Percentiles rank a stretch among this genome's conserved stretches.
phyloP scores from a whole-genome alignment of 2,329 filamentous ascomycete genomes.

The Akanthomyces lecanii region DNA sequence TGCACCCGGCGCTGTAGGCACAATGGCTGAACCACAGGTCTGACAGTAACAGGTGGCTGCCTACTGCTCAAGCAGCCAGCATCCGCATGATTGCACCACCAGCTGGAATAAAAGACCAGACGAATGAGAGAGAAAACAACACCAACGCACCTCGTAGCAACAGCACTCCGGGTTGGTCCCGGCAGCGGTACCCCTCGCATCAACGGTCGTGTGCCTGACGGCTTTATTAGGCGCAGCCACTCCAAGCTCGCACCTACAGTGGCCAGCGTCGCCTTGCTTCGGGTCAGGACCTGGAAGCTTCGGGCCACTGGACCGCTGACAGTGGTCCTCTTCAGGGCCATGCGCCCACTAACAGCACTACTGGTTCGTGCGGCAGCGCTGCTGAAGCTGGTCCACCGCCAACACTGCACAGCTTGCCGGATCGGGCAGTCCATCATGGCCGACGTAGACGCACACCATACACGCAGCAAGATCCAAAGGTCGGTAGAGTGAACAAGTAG shows the following conservation, averaged over 20 bases:
- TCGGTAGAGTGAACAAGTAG: no score
- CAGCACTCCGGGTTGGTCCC: background rate
- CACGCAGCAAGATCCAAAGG: background rate
- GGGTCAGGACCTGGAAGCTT: background rate
- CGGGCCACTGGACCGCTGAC: background rate
- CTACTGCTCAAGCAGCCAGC: background rate
- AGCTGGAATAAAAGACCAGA: background rate
- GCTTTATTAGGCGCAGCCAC: background rate
- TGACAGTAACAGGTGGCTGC: background rate
- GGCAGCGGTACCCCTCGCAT: conserved; percentile 13
- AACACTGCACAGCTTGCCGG: conserved; percentile 2
- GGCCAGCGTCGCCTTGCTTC: conserved; percentile 16
- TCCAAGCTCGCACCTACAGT: background rate
- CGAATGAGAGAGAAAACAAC: background rate
- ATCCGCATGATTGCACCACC: background rate
- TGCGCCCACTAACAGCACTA: background rate
- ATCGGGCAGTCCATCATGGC: conserved; percentile 5
- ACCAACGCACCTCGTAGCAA: background rate
- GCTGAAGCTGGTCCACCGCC: background rate
- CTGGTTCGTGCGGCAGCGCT: no score
- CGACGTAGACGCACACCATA: background rate
- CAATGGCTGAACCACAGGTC: no score
- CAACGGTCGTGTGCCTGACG: background rate
- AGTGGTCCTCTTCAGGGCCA: background rate
- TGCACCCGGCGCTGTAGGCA: no score